These are phyloP conservation scores for Colletotrichum sp. DNA, from an alignment of 2,329 filamentous ascomycete species.

Conservation along the genomic window DNA sequence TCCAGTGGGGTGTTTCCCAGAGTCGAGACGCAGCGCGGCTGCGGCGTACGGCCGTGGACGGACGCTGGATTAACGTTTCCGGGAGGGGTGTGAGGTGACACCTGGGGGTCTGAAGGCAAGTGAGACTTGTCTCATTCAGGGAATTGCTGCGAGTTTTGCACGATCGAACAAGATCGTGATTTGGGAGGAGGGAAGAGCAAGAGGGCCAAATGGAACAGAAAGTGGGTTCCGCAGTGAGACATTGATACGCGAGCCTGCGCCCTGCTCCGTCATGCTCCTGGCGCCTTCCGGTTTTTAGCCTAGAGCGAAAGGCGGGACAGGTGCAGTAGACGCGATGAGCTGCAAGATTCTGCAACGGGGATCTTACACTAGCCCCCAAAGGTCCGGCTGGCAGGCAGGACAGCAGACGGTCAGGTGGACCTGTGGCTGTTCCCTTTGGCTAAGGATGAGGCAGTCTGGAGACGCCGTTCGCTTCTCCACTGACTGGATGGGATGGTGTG, in stretches of 20 bases:
- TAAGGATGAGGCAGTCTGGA: not conserved
- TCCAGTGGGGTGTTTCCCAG: not conserved
- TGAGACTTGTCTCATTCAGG: not conserved
- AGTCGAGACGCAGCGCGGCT: conserved; percentile 12
- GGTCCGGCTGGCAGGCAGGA: not conserved
- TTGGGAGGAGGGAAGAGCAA: not conserved
- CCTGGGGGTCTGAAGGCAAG: not conserved
- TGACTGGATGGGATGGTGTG: not conserved
- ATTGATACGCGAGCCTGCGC: not conserved
- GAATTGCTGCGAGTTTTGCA: conserved; percentile 1
- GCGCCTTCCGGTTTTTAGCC: not conserved
- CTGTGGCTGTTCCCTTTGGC: not conserved
- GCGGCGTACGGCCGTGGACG: not conserved
- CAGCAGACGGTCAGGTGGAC: not conserved
- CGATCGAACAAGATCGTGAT: conserved; percentile 7
- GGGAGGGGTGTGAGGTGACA: not conserved
- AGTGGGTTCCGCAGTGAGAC: conserved; percentile 1
- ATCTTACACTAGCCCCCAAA: conserved; percentile 9
- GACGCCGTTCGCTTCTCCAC: not conserved
- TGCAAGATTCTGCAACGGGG: conserved; percentile 17
- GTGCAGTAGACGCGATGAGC: not conserved
- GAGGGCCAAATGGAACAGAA: not conserved
- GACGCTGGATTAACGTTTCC: not conserved
- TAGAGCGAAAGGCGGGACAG: not conserved
- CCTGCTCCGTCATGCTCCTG: conserved; percentile 4